These are phyloP conservation scores for Xylaria sp. DNA, from an alignment of 2,329 filamentous ascomycete species.

Conservation along the genomic window DNA sequence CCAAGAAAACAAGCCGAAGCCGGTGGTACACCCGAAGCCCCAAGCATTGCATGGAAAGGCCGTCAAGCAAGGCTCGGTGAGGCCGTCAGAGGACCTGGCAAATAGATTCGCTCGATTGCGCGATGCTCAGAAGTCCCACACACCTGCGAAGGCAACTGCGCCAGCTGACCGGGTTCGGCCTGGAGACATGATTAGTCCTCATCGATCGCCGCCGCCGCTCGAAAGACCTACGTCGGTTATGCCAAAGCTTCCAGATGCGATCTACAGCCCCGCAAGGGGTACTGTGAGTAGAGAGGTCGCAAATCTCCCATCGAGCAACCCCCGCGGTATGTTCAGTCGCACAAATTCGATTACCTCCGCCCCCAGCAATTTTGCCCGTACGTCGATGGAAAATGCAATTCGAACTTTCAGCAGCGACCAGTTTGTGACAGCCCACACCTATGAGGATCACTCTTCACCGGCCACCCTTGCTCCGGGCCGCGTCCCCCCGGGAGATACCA, in stretches of 20 bases:
- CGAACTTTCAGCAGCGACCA: conserved; percentile 38
- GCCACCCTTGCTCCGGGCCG: conserved; percentile 49
- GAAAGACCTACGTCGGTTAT: conserved; percentile 58
- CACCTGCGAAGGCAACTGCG: conserved; percentile 53
- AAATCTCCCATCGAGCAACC: conserved; percentile 65
- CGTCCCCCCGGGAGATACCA: conserved; percentile 57
- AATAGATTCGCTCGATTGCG: conserved; percentile 62
- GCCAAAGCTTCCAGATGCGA: conserved; percentile 73
- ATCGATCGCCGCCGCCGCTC: conserved; percentile 50
- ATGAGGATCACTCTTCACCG: conserved; percentile 37
- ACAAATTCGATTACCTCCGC: conserved; percentile 55
- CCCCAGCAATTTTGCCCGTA: conserved; percentile 32
- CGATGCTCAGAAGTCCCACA: conserved; percentile 42
- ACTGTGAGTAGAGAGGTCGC: conserved; percentile 67
- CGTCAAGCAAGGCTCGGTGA: conserved; percentile 44
- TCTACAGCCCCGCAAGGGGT: conserved; percentile 77
- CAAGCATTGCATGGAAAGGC: conserved; percentile 65
- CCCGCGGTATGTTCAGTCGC: conserved; percentile 64
- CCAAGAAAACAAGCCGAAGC: conserved; percentile 42
- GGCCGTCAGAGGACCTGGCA: conserved; percentile 51
- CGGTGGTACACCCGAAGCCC: conserved; percentile 67
- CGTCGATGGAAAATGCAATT: conserved; percentile 34
- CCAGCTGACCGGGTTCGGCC: conserved; percentile 48
- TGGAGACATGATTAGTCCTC: conserved; percentile 53
- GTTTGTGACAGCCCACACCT: conserved; percentile 37